Evolutionary conservation across 805 yeast species (phyloP).

Genomic region (Wickerhamomyces sydowiorum): DNA sequence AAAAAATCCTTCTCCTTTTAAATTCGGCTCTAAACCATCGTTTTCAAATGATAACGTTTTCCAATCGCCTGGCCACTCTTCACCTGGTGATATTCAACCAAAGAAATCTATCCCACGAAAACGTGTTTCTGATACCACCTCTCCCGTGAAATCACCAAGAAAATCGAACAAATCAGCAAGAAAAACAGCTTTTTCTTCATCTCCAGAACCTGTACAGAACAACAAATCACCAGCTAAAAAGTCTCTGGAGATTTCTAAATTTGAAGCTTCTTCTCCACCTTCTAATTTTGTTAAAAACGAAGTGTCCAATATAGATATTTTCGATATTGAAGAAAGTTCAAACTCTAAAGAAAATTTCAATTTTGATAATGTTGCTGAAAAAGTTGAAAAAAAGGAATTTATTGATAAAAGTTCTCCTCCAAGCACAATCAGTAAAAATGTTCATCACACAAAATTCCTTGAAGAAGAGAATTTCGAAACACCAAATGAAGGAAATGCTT

Average conservation of each 20-base stretch:
- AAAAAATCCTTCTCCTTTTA: constrained; percentile 6
- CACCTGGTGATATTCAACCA: constrained; percentile 11
- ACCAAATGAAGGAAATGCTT: constrained; percentile 10
- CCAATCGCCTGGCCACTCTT: constrained; percentile 20
- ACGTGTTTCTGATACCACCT: constrained; percentile 12
- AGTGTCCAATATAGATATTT: constrained; percentile 4
- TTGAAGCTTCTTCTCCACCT: constrained; percentile 16
- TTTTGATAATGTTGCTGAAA: constrained; percentile 1
- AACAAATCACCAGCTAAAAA: constrained; percentile 18
- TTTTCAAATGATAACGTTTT: constrained; percentile 31
- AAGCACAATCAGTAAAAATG: not conserved
- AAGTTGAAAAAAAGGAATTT: not conserved
- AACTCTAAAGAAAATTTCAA: not conserved
- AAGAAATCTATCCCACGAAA: constrained; percentile 20
- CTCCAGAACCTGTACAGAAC: constrained; percentile 14
- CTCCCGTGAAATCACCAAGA: constrained; percentile 8
- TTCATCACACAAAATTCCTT: not conserved
- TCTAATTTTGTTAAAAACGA: not conserved
- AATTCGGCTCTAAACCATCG: constrained; percentile 11
- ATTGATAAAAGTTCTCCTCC: not conserved
- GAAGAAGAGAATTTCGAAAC: constrained; percentile 3
- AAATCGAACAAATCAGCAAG: constrained; percentile 4
- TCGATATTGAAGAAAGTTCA: constrained; percentile 1
- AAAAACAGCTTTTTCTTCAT: constrained; percentile 26
- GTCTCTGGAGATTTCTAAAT: constrained; percentile 18